A percentile compares a stretch with the other conserved stretches of the same genome.
These are phyloP conservation scores for Gossypium trilobum DNA, from an alignment of 441 rosid genomes.

Conservation along the genomic window DNA sequence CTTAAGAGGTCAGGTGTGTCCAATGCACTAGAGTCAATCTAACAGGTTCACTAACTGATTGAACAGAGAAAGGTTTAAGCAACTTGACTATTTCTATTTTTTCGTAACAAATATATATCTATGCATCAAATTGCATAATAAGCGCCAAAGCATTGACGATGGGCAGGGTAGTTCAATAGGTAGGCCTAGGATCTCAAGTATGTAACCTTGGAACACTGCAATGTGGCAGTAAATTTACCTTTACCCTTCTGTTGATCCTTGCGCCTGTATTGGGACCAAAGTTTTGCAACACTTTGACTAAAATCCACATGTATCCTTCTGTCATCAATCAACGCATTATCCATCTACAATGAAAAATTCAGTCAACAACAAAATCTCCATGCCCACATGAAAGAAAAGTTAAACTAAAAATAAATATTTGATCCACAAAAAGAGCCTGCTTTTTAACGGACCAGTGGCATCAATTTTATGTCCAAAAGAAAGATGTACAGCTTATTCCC, in stretches of 20 bases:
- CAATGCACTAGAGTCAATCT: neutral
- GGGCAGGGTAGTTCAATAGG: neutral
- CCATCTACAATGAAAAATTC: conserved; percentile 51
- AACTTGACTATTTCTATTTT: neutral
- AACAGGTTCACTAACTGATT: neutral
- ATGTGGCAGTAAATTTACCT: conserved; percentile 28
- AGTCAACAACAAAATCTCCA: conserved; percentile 9
- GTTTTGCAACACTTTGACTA: conserved; percentile 90
- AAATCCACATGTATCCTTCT: conserved; percentile 91
- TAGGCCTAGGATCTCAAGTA: neutral
- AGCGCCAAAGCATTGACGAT: neutral
- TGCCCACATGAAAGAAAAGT: neutral
- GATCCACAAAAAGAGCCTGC: neutral
- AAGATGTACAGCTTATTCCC: neutral
- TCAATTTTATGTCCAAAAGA: neutral
- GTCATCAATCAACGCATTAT: conserved; percentile 89
- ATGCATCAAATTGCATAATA: neutral
- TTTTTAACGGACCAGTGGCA: conserved; percentile 2
- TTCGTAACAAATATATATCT: neutral
- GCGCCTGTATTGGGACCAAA: conserved; percentile 70
- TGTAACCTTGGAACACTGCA: neutral
- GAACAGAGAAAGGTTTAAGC: neutral
- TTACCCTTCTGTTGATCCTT: conserved; percentile 44
- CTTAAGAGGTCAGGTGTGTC: neutral
- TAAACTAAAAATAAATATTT: neutral